Base-by-base conservation (phyloP, 768 basidiomycete species). In the Cytidiella melzeri region DNA sequence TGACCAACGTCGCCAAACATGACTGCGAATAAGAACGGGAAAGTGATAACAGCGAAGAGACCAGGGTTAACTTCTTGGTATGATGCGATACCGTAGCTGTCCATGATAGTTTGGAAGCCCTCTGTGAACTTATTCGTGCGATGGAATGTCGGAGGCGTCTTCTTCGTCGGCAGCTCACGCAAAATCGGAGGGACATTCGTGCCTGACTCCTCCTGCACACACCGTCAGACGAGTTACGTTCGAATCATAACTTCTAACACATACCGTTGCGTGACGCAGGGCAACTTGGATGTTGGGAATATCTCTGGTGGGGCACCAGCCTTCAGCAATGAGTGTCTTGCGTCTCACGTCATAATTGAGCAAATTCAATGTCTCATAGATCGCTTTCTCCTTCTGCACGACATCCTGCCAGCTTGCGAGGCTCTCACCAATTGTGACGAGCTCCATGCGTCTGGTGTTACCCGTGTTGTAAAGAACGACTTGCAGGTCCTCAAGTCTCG, bases 1-100 rank as follows among this genome's bases (percentile, higher is more conserved):
- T 99, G 96, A 3, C 96, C 96, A 61, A 98, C 89, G 68, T 99
- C 96, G 60, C 96, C 96, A 64, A 99, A 99, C 96, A 99, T 99
- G 70, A 99, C 91, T 4, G 92, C 95, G 60, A 98, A 99, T 57
- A 99, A 69, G 81, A 99, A 98, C 0, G 96, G 96, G 81, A 96
- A 96, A 1, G 93, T 96, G 57, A 87, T 72, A 57, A 90, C 73
- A 0, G 91, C 92, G 67, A 95, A 95, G 24, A 98, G 69, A 47
- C 94, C 96, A 18, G 96, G 95, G 64, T 98, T 98, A 64, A 93
- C 83, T 67, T 99, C 96, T 64, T 97, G 90, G 64, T 99, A 98
- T 1, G 80, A 83, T 12, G 92, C 89, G 45, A 91, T 83, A 60
- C 95, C 96, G 62, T 99, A 99, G 44, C 87, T 86, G 67, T 99